A percentile compares a stretch with the other conserved stretches of the same genome.
These are phyloP conservation scores for Ustilago nuda DNA, from an alignment of 1,284 basidiomycete genomes.

Conservation along the genomic window DNA sequence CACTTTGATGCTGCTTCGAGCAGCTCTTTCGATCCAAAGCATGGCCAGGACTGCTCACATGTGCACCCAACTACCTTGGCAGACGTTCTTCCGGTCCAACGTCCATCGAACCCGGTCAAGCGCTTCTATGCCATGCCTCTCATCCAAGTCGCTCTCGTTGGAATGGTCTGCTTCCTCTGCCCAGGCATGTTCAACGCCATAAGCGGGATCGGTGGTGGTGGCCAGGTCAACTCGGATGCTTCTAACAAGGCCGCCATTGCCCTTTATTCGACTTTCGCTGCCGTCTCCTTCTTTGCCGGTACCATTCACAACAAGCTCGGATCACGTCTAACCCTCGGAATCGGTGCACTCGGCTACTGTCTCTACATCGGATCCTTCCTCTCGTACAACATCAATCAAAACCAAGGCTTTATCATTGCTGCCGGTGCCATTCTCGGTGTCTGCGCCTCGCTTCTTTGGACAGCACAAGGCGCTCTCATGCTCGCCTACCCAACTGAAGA, in stretches of 20 bases:
- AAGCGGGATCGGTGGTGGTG: slow-evolving; percentile 73
- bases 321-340: slow-evolving; percentile 77
- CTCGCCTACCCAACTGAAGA: slow-evolving; percentile 80
- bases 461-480: slow-evolving; percentile 81
- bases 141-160: slow-evolving; percentile 37
- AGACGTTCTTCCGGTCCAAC: slow-evolving; percentile 15
- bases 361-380: slow-evolving; percentile 81
- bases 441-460: slow-evolving; percentile 80
- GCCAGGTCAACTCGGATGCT: slow-evolving; percentile 46
- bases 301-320: slow-evolving; percentile 77
- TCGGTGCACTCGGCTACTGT: slow-evolving; percentile 74
- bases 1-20: slow-evolving; percentile 35
- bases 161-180: slow-evolving; percentile 70
- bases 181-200: slow-evolving; percentile 74
- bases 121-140: slow-evolving; percentile 35
- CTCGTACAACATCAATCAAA: slow-evolving; percentile 69
- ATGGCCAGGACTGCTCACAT: slow-evolving; percentile 14
- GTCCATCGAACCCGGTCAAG: slow-evolving; percentile 28
- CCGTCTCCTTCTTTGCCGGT: slow-evolving; percentile 74
- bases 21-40: slow-evolving; percentile 30
- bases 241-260: slow-evolving; percentile 52
- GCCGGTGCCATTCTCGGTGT: slow-evolving; percentile 84
- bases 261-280: slow-evolving; percentile 64
- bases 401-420: slow-evolving; percentile 73
- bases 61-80: slow-evolving; percentile 28